Evolutionary conservation across 2,329 filamentous ascomycete species (phyloP).

Genomic region (Pseudonectria buxi): DNA sequence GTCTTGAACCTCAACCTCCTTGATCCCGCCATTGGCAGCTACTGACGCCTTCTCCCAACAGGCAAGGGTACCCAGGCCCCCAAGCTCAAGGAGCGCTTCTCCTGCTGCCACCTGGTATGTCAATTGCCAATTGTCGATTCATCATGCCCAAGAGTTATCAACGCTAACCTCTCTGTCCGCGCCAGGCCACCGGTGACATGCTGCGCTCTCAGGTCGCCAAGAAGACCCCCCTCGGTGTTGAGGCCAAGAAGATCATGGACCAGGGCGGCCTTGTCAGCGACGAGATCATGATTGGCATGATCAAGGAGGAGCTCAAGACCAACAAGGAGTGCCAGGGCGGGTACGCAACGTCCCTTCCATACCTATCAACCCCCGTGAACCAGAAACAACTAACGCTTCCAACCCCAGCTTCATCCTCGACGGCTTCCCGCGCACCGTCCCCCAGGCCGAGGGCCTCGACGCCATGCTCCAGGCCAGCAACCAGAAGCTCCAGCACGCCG

Average conservation of each 20-base stretch:
- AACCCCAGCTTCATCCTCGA: constrained; percentile 85
- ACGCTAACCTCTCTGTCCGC: constrained; percentile 11
- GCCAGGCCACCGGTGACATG: constrained; percentile 95
- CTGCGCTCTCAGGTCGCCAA: constrained; percentile 95
- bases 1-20: constrained; percentile 22
- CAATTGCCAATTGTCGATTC: constrained; percentile 6
- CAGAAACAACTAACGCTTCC: constrained; percentile 2
- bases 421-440: constrained; percentile 94
- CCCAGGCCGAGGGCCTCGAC: constrained; percentile 91
- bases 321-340: constrained; percentile 96
- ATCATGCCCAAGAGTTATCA: too few species aligned
- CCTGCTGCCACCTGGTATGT: constrained; percentile 89
- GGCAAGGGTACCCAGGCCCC: constrained; percentile 99
- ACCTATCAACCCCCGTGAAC: constrained; percentile 1
- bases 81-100: constrained; percentile 96
- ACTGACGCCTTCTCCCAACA: constrained; percentile 32
- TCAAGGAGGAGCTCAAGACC: constrained; percentile 90
- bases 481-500: constrained; percentile 85
- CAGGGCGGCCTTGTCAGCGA: constrained; percentile 95
- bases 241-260: constrained; percentile 99
- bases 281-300: constrained; percentile 99
- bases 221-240: constrained; percentile 87
- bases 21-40: constrained; percentile 5
- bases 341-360: constrained; percentile 44
- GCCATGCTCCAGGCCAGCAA: constrained; percentile 74